Evolutionary conservation across 805 yeast species (phyloP).

Genomic region (Suhomyces sp.): DNA sequence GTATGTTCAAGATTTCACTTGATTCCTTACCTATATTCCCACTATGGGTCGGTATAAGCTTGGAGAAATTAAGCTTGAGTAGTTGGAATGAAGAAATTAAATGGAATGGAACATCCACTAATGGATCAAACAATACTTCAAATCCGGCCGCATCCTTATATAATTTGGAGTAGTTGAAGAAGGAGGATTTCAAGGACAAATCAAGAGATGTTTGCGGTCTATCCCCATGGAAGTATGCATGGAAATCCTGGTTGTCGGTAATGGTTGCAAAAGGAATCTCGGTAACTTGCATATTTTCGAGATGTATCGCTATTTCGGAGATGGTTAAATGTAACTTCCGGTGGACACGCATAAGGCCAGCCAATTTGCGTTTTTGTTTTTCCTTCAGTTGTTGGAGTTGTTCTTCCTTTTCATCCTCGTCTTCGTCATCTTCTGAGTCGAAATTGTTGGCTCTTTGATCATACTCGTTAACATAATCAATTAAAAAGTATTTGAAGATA

Average conservation of each 20-base stretch:
- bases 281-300: constrained; percentile 24
- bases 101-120: constrained; percentile 33
- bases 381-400: not conserved
- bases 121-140: constrained; percentile 34
- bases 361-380: not conserved
- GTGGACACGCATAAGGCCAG: constrained; percentile 12
- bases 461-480: constrained; percentile 6
- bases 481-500: constrained; percentile 16
- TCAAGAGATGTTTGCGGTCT: constrained; percentile 24
- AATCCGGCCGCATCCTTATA: constrained; percentile 36
- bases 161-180: constrained; percentile 24
- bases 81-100: constrained; percentile 33
- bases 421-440: not conserved
- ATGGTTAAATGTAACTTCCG: constrained; percentile 21
- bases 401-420: not conserved
- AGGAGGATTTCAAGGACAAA: constrained; percentile 25
- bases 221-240: constrained; percentile 19
- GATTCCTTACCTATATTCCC: constrained; percentile 11
- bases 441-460: not conserved
- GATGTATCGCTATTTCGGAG: constrained; percentile 25
- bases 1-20: constrained; percentile 34
- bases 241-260: constrained; percentile 19
- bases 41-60: constrained; percentile 4
- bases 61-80: constrained; percentile 25
- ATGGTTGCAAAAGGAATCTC: constrained; percentile 34